These are phyloP conservation scores for Rhazya stricta DNA, from an alignment of 257 asterid species.

Conservation along the genomic window DNA sequence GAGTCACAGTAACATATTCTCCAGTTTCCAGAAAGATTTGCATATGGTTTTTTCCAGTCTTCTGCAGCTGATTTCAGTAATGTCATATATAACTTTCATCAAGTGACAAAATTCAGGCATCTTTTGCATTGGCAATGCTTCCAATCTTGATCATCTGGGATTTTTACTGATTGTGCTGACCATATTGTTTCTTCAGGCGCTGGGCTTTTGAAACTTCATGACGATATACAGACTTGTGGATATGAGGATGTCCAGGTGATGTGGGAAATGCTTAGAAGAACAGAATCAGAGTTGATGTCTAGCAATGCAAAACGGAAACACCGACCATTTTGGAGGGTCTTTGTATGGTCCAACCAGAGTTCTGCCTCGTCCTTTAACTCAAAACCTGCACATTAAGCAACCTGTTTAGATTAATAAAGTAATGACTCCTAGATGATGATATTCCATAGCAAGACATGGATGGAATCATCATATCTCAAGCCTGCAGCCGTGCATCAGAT, in stretches of 20 bases:
- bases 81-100: not conserved
- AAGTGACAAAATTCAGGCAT: not conserved
- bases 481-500: constrained; percentile 11
- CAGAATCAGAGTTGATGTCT: constrained; percentile 45
- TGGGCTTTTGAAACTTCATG: constrained; percentile 76
- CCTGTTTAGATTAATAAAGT: constrained; percentile 8
- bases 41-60: not conserved
- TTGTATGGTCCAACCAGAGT: constrained; percentile 38
- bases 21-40: not conserved
- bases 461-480: constrained; percentile 22
- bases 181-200: constrained; percentile 37
- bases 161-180: not conserved
- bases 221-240: constrained; percentile 90
- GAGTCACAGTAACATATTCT: not conserved
- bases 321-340: constrained; percentile 52
- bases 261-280: constrained; percentile 90
- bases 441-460: constrained; percentile 23
- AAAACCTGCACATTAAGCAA: constrained; percentile 29
- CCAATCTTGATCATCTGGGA: not conserved
- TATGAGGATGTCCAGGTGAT: constrained; percentile 89
- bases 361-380: constrained; percentile 32
- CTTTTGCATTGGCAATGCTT: not conserved
- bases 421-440: constrained; percentile 4
- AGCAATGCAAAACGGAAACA: constrained; percentile 43
- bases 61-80: not conserved